A percentile compares a stretch with the other conserved stretches of the same genome.
Conservation (phyloP, 805 yeast species). For the Cyberlindnera nakhonratchasimensis region DNA sequence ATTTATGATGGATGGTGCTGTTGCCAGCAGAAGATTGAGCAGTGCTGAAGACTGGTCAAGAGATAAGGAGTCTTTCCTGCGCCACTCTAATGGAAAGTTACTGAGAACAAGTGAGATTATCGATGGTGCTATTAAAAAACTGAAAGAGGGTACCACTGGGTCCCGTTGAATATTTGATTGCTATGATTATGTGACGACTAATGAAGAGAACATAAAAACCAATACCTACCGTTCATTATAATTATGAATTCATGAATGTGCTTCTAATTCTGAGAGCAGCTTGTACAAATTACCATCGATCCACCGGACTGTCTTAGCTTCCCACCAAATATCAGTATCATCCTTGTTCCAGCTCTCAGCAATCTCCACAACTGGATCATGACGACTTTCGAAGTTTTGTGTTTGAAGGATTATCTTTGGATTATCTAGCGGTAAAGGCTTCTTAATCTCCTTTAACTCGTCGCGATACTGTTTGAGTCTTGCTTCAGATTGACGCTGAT, state of each 20-base stretch:
- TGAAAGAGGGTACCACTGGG: constrained; percentile 5
- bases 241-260: background rate
- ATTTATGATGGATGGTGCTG: constrained; percentile 24
- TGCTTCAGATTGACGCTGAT: constrained; percentile 17
- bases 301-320: constrained; percentile 13
- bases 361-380: constrained; percentile 24
- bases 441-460: constrained; percentile 6
- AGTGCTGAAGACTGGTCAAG: constrained; percentile 24
- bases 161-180: no score
- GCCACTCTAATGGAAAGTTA: constrained; percentile 21
- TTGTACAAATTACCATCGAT: constrained; percentile 7
- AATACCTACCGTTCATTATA: background rate
- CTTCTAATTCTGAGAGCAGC: constrained; percentile 6
- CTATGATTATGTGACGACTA: no score
- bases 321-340: constrained; percentile 23
- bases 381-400: constrained; percentile 19
- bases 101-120: constrained; percentile 24
- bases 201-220: no score
- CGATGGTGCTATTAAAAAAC: constrained; percentile 23
- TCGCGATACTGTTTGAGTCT: constrained; percentile 13
- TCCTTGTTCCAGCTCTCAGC: constrained; percentile 19
- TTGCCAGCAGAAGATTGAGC: constrained; percentile 18
- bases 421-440: constrained; percentile 7
- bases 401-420: constrained; percentile 9
- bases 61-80: constrained; percentile 22